Base-by-base conservation (phyloP, 2,329 filamentous ascomycete genomes). In the Cordyceps javanica region DNA sequence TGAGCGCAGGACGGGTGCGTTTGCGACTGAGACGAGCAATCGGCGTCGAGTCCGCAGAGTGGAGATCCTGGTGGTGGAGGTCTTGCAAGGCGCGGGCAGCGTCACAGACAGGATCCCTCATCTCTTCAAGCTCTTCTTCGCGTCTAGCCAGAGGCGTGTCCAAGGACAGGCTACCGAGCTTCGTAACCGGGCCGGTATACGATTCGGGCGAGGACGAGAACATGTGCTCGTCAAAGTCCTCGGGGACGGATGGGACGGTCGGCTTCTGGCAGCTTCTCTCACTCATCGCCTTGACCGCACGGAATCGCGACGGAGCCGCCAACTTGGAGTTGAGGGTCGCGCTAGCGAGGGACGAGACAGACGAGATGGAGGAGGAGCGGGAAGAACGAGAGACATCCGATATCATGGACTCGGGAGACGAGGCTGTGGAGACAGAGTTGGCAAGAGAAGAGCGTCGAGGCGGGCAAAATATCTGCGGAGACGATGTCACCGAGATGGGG, bases 361-460 rank as follows among this genome's bases (percentile, higher is more conserved):
- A 85, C 58, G 82, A 86, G 71, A 85, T 82, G 19, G 83, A 86
- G 67, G 83, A 86, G 54, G 82, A 85, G 68, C 82, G 82, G 62
- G 83, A 86, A 61, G 82, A 77, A 60, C 78, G 78, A 59, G 80
- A 86, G 58, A 76, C 75, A 67, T 87, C 84, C 59, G 84, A 86
- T 46, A 87, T 72, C 83, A 87, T 86, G 57, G 84, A 87, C 67
- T 87, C 83, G 61, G 84, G 84, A 28, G 84, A 87, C 59, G 84
- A 87, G 34, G 80, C 79, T 30, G 81, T 82, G 26, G 83, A 87
- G 63, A 83, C 74, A 19, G 83, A 84, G 66, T 79, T 84, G 67
- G 82, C 83, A 60, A 86, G 78, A 16, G 83, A 86, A 14, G 83
- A 85, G 60, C 83, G 82, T 60, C 83, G 83, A 38, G 74, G 71